Base-by-base conservation (phyloP, 371 early-diverging fungal species). In the Zopfochytrium polystomum region DNA sequence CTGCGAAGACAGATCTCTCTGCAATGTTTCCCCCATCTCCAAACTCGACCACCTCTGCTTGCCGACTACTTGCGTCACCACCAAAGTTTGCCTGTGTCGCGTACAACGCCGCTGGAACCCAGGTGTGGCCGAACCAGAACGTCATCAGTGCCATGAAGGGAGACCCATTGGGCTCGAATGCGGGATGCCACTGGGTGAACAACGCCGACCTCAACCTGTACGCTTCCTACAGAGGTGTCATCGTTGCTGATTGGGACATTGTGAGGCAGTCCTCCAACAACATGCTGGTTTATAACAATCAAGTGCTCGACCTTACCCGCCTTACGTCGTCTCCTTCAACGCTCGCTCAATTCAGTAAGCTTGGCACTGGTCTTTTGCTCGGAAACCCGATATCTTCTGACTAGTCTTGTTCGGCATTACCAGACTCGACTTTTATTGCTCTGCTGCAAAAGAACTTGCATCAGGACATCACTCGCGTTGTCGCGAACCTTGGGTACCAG, bases 91-190 rank as follows among this genome's bases (percentile, higher is more conserved):
- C 54, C 4, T 55, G 55, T n/a, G 45, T 22, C 33, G 38, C 56
- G 31, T 55, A 46, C 33, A 4, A 26, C n/a, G 15, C 42, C 7
- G 31, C 52, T 27, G 57, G 30, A n/a, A 20, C 44, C 35, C 3
- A 26, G 9, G 46, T 49, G 20, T 68, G 62, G 45, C 61, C 68
- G 2, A 49, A 58, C 27, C 49, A 47, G 58, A n/a, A n/a, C n/a
- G n/a, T n/a, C n/a, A n/a, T n/a, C n/a, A n/a, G n/a, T n/a, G n/a
- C n/a, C n/a, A n/a, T n/a, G n/a, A n/a, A n/a, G n/a, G n/a, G n/a
- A n/a, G n/a, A n/a, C n/a, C n/a, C n/a, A n/a, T n/a, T n/a, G n/a
- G n/a, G n/a, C n/a, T n/a, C n/a, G n/a, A 38, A 38, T n/a, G 38
- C 38, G n/a, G 38, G 38, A 9, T 38, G 38, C 38, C 38, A 38